Evolutionary conservation across 306 rosid species (phyloP).

Genomic region (Casuarina equisetifolia): DNA sequence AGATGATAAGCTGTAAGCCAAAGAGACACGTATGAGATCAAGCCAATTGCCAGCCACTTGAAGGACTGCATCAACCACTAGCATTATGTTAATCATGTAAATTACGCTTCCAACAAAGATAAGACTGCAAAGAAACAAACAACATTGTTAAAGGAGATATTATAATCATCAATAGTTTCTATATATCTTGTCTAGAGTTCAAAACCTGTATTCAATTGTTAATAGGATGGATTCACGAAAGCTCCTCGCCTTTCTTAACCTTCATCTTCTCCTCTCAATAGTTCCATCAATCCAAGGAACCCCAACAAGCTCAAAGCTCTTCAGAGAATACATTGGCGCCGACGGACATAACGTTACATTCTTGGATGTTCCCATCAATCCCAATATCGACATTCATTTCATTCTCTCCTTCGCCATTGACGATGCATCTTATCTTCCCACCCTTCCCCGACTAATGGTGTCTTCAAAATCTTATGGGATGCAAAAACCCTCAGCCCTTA

Average conservation of each 20-base stretch:
- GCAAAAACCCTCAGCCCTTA: constrained; percentile 29
- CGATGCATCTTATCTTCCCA: constrained; percentile 7
- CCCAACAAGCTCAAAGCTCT: constrained; percentile 20
- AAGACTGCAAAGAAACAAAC: neutral
- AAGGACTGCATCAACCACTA: too few relatives aligned
- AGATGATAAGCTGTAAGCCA: too few relatives aligned
- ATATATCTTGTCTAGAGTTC: constrained; percentile 9
- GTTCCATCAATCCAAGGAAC: constrained; percentile 19
- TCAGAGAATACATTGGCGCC: constrained; percentile 39
- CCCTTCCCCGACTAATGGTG: constrained; percentile 34
- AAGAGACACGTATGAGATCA: too few relatives aligned
- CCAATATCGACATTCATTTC: constrained; percentile 26
- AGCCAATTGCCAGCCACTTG: too few relatives aligned
- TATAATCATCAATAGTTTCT: neutral
- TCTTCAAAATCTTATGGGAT: constrained; percentile 36
- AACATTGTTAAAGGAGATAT: constrained; percentile 1
- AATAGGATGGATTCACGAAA: constrained; percentile 14
- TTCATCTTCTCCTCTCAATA: constrained; percentile 16
- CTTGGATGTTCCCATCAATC: constrained; percentile 24
- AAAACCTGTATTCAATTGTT: neutral
- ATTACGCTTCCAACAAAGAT: constrained; percentile 1
- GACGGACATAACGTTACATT: constrained; percentile 16
- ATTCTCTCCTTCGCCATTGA: constrained; percentile 38
- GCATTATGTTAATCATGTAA: too few relatives aligned
- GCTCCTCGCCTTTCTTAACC: neutral